Conservation (phyloP, 805 yeast species). For the Tanozyma kutaoensis region DNA sequence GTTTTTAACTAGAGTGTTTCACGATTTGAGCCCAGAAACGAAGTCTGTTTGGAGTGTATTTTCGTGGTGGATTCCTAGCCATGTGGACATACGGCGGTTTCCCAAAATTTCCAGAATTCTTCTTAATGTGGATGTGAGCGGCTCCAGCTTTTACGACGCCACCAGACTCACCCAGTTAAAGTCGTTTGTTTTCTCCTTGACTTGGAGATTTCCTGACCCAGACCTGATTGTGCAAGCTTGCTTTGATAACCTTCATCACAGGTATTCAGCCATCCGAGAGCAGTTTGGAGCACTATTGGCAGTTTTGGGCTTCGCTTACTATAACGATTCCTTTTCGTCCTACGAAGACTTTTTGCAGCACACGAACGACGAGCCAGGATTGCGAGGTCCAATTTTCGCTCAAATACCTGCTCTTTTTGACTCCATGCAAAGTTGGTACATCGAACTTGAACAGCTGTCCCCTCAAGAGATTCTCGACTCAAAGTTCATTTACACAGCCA, state of each 20-base stretch:
- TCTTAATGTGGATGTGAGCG: too few species aligned
- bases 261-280: conserved; percentile 60
- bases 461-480: conserved; percentile 49
- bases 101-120: conserved; percentile 36
- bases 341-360: conserved; percentile 26
- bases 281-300: conserved; percentile 52
- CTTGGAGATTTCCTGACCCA: conserved; percentile 43
- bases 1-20: conserved; percentile 33
- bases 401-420: conserved; percentile 14
- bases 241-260: conserved; percentile 41
- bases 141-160: conserved; percentile 53
- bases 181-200: conserved; percentile 32
- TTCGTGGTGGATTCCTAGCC: conserved; percentile 60
- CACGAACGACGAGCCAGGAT: too few species aligned
- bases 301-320: conserved; percentile 26
- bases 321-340: conserved; percentile 26
- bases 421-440: conserved; percentile 27
- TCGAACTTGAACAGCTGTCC: conserved; percentile 17
- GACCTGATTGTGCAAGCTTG: conserved; percentile 29
- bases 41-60: conserved; percentile 63
- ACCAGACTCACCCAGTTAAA: conserved; percentile 45
- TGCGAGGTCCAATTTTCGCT: conserved; percentile 1
- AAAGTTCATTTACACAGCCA: conserved; percentile 47
- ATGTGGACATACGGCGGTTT: conserved; percentile 54
- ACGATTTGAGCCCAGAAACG: conserved; percentile 64